Evolutionary conservation across 441 rosid species (phyloP), one percentile per base, ranked within the genome.

Genomic region (Erysimum cheiri): DNA sequence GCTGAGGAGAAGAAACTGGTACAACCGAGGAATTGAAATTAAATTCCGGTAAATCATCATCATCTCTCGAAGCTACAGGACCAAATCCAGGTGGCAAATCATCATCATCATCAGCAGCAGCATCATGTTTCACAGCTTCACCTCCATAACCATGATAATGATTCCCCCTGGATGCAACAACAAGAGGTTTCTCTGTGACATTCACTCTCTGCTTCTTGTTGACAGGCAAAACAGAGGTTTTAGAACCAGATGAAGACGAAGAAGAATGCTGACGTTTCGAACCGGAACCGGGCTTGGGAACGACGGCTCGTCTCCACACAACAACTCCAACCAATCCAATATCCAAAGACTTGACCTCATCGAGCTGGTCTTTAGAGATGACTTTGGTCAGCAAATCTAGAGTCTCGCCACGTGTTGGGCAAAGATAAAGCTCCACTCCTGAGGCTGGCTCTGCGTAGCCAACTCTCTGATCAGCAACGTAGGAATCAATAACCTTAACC

Each of bases 11-110:
- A 47, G 78, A 63, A 70, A 58, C 72, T 35, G 59, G 58, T 33
- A 28, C 60, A 41, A 36, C 54, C 2, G 80, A 71, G 10, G 79
- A 59, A 44, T 6, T 50, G 8, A 77, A 95, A 32, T 88, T 92
- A 63, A 88, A 95, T 79, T 95, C 98, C 0, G 99, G 99, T 37
- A 95, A 73, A 80, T 95, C 99, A 75, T 92, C 98, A 5, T 88
- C 98, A 8, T 90, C 97, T 67, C 78, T 88, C 56, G 76, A 22
- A 4, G 78, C 53, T 0, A 73, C 80, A 0, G 92, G 97, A 58
- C 98, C 99, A 46, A 95, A 95, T 50, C 99, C 99, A 4, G 99
- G 99, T 6, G 99, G 99, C 10, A 88, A 80, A 55, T 90, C 97
- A 57, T 80, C 96, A 6, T 81, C 90, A 3, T 83, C 83, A 1